These are phyloP conservation scores for Oxytropis ochrocephala DNA, from an alignment of 306 rosid species.

Conservation along the genomic window DNA sequence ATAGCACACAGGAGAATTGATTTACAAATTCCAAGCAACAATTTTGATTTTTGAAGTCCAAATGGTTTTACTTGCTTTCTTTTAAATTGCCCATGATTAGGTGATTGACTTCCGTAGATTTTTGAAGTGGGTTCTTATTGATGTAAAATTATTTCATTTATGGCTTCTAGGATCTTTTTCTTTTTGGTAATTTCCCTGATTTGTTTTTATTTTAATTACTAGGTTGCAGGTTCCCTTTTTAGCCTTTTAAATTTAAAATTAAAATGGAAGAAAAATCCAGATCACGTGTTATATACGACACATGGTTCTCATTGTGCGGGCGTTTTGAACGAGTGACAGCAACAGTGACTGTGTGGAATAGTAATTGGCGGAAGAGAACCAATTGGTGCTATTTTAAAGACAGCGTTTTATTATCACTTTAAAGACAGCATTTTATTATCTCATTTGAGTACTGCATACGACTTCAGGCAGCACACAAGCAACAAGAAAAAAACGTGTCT, in stretches of 20 bases:
- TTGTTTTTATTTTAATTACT: not conserved
- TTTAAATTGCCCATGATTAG: not conserved
- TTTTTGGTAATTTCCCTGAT: not conserved
- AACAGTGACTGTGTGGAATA: not conserved
- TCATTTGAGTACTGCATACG: not conserved
- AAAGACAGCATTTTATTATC: not conserved
- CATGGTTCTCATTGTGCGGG: not conserved
- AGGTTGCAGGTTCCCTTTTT: not conserved
- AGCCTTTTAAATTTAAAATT: not conserved
- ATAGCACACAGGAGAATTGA: not conserved
- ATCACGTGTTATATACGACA: not conserved
- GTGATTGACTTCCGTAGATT: not conserved
- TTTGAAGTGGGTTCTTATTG: not conserved
- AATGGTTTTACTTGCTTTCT: not conserved
- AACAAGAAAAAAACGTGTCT: conserved; percentile 2
- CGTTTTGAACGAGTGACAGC: conserved; percentile 27
- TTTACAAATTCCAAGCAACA: not conserved
- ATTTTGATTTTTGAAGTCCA: not conserved
- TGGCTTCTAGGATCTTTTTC: not conserved
- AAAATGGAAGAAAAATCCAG: conserved; percentile 14
- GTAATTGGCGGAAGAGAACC: not conserved
- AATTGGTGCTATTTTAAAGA: not conserved
- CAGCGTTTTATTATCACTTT: not conserved
- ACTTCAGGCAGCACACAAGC: not conserved
- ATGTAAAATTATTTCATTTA: not conserved